These are phyloP conservation scores for Saturnispora diversa DNA, from an alignment of 805 yeast species.

Conservation along the genomic window DNA sequence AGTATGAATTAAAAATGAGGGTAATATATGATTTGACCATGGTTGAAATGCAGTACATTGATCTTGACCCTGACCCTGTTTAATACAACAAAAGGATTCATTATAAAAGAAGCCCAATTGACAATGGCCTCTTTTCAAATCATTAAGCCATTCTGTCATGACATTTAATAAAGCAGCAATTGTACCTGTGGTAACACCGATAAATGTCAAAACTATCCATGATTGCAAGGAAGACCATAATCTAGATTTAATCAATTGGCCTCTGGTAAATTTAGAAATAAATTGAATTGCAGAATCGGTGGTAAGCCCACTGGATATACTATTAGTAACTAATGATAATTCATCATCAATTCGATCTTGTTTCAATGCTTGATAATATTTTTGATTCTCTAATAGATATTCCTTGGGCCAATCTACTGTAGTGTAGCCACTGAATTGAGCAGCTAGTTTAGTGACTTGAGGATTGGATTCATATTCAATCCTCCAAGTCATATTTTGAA, in stretches of 20 bases:
- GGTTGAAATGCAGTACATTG: slow-evolving; percentile 60
- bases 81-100: slow-evolving; percentile 77
- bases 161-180: slow-evolving; percentile 79
- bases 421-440: slow-evolving; percentile 49
- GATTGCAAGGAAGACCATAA: slow-evolving; percentile 36
- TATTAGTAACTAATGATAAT: slow-evolving; percentile 14
- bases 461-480: slow-evolving; percentile 9
- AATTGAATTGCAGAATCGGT: slow-evolving; percentile 11
- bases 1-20: slow-evolving; percentile 54
- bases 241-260: slow-evolving; percentile 11
- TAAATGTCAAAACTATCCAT: slow-evolving; percentile 67
- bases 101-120: slow-evolving; percentile 58
- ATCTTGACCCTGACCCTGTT: slow-evolving; percentile 35
- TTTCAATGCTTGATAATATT: slow-evolving; percentile 21
- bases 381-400: slow-evolving; percentile 40
- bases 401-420: slow-evolving; percentile 72
- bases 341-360: slow-evolving; percentile 8
- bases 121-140: slow-evolving; percentile 75
- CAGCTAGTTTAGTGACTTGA: slow-evolving; percentile 22
- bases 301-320: slow-evolving; percentile 12
- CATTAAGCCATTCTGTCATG: slow-evolving; percentile 79
- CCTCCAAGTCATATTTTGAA: slow-evolving; percentile 10
- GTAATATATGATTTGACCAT: slow-evolving; percentile 44
- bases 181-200: slow-evolving; percentile 71
- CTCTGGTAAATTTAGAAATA: slow-evolving; percentile 11